phyloP scores from a whole-genome alignment of 2,329 filamentous ascomycete species.

The Parasarocladium wereldwijsianum region DNA sequence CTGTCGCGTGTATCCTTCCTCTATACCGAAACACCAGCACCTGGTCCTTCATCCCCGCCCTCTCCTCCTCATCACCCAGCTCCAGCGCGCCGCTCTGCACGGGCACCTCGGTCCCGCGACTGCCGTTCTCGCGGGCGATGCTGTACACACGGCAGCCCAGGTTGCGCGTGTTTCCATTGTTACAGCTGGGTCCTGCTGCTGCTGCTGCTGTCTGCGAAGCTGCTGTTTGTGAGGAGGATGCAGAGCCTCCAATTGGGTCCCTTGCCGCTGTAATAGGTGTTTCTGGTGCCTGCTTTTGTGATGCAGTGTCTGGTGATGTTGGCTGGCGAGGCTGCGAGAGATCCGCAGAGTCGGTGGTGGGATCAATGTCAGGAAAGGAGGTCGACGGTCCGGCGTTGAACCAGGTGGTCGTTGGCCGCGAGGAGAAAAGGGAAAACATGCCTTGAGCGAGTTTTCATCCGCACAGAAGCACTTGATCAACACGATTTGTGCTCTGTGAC shows the following conservation, averaged over 20 bases:
- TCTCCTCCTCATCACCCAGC: conserved; percentile 12
- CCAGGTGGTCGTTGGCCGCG: neutral
- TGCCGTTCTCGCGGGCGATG: conserved; percentile 24
- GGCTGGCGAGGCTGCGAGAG: conserved; percentile 2
- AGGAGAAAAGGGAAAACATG: no score
- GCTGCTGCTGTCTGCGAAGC: neutral
- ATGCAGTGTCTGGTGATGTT: no score
- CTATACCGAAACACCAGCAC: conserved; percentile 51
- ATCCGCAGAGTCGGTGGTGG: neutral
- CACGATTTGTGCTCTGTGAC: no score
- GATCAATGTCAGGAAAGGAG: conserved; percentile 3
- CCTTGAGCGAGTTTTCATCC: no score
- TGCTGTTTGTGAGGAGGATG: neutral
- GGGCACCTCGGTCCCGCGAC: conserved; percentile 21
- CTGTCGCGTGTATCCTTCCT: conserved; percentile 50
- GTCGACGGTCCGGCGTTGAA: neutral
- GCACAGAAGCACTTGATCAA: no score
- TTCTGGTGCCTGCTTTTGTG: no score
- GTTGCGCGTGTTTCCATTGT: conserved; percentile 14
- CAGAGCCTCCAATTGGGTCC: neutral
- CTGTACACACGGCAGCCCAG: conserved; percentile 46
- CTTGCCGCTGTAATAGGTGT: no score
- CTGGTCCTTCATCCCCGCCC: conserved; percentile 35
- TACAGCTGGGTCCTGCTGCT: conserved; percentile 1
- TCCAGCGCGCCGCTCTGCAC: conserved; percentile 14